phyloP scores from a whole-genome alignment of 805 yeast genomes.

The Yamadazyma endophytica region DNA sequence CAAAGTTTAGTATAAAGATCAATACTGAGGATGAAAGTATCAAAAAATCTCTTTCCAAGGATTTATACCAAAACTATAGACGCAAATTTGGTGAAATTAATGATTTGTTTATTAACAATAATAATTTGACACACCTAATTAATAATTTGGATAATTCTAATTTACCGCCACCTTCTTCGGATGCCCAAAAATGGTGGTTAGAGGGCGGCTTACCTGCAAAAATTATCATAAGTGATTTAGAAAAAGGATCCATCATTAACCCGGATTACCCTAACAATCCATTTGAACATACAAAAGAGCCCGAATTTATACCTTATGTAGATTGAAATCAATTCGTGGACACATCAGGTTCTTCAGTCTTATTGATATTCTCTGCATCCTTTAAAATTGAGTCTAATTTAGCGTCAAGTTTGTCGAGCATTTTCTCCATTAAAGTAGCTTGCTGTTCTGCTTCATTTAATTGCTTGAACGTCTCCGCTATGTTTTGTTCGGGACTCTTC shows the following conservation, averaged over 20 bases:
- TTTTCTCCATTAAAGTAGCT: slow-evolving; percentile 59
- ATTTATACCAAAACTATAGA: slow-evolving; percentile 55
- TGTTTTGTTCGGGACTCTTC: too few species aligned
- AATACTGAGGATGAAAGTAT: slow-evolving; percentile 61
- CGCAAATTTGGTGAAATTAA: slow-evolving; percentile 42
- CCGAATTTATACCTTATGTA: slow-evolving; percentile 43
- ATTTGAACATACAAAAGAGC: slow-evolving; percentile 48
- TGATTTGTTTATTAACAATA: slow-evolving; percentile 26
- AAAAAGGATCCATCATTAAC: slow-evolving; percentile 47
- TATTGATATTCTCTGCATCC: slow-evolving; percentile 40
- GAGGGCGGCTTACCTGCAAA: slow-evolving; percentile 73
- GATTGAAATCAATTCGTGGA: neutral
- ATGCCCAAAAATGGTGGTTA: slow-evolving; percentile 86
- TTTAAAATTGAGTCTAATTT: slow-evolving; percentile 55
- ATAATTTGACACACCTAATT: slow-evolving; percentile 17
- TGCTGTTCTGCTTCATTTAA: slow-evolving; percentile 62
- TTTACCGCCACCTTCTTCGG: slow-evolving; percentile 89
- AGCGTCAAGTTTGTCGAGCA: slow-evolving; percentile 62
- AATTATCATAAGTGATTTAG: slow-evolving; percentile 49
- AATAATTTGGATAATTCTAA: slow-evolving; percentile 31
- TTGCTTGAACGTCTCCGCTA: slow-evolving; percentile 57
- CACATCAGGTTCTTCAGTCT: slow-evolving; percentile 1
- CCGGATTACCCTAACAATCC: slow-evolving; percentile 74
- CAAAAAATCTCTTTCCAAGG: slow-evolving; percentile 51
- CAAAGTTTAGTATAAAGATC: slow-evolving; percentile 59